Evolutionary conservation across 2,329 filamentous ascomycete species (phyloP), one percentile per base, ranked within the genome.

Genomic region (Periconia sp.): DNA sequence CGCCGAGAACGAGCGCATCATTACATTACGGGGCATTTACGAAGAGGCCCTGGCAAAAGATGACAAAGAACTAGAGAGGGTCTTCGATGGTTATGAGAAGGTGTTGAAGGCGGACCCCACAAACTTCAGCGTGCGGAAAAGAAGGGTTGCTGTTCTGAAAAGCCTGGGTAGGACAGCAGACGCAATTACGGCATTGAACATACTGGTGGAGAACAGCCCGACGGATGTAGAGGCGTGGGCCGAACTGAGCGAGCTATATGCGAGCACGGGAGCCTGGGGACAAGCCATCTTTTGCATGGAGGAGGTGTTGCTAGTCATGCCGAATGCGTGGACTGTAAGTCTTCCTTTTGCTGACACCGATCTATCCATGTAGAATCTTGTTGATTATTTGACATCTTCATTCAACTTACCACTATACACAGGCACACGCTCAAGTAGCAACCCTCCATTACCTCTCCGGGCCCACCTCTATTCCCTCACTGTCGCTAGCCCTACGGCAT

Each of bases 191-290:
- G 84, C 86, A 19, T 73, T 97, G 44, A 84, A 85, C 49, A 79
- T 85, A 43, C 78, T 97, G 19, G 75, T 99, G 33, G 88, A 95
- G 63, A 85, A 87, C 48, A 88, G 86, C 40, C 92, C 94, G 2
- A 96, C 89, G 2, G 94, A 99, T 73, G 85, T 87, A 5, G 94
- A 99, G 74, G 86, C 88, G 8, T 99, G 94, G 94, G 83, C 89
- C 38, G 94, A 99, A 73, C 78, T 97, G 56, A 84, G 89, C 39
- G 90, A 96, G 65, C 73, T 96, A 48, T 97, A 99, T 71, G 78
- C 91, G 21, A 79, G 79, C 15, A 87, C 92, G 64, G 89, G 87
- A 1, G 73, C 92, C 58, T 90, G 88, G 63, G 74, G 85, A 11
- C 92, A 97, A 69, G 88, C 91, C 26, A 84, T 96, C 36, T 96